These are phyloP conservation scores for Geranium rotundifolium DNA, from an alignment of 345 rosid species.

Conservation along the genomic window DNA sequence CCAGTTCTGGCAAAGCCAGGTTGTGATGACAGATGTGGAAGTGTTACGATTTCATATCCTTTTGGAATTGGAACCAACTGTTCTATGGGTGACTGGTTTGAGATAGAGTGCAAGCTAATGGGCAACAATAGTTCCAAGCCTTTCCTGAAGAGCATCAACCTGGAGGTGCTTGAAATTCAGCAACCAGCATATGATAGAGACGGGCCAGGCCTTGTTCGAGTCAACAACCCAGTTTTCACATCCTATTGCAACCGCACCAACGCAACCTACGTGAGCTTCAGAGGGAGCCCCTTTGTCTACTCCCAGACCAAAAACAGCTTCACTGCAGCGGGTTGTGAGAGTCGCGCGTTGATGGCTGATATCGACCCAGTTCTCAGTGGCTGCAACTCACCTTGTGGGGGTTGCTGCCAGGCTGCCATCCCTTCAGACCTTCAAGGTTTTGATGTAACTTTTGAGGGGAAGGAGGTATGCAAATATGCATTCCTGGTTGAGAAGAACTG, in stretches of 20 bases:
- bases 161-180: constrained; percentile 1
- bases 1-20: neutral
- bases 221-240: neutral
- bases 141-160: neutral
- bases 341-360: neutral
- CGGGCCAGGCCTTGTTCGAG: neutral
- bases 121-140: neutral
- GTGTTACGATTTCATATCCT: constrained; percentile 4
- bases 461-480: neutral
- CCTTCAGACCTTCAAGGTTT: neutral
- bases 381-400: neutral
- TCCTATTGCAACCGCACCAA: neutral
- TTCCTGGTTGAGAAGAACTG: neutral
- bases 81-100: neutral
- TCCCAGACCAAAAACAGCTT: neutral
- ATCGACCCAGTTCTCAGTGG: neutral
- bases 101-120: constrained; percentile 1
- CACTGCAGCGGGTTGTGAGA: neutral
- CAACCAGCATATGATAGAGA: neutral
- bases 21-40: constrained; percentile 1
- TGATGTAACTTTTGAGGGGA: neutral
- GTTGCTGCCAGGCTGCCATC: neutral
- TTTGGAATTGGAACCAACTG: constrained; percentile 5
- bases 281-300: neutral
- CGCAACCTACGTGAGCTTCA: neutral